Evolutionary conservation across 2,329 filamentous ascomycete species (phyloP).

Genomic region (Phyllosticta citrichinensis): DNA sequence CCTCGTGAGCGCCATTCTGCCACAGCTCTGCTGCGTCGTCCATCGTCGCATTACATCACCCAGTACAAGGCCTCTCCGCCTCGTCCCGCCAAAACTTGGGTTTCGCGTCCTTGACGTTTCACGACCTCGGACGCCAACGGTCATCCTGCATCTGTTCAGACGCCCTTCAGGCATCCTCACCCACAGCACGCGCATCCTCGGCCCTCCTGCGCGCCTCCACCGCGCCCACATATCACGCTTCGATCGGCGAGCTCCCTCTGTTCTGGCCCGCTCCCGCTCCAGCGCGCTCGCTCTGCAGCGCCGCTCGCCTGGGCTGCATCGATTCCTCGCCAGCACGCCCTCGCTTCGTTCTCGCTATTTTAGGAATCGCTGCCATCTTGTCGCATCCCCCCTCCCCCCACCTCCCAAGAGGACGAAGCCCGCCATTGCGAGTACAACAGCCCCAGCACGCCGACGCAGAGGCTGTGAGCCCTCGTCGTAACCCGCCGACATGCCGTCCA

Average conservation of each 20-base stretch:
- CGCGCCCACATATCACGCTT: background rate
- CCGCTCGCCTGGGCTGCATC: constrained; percentile 7
- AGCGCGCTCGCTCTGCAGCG: background rate
- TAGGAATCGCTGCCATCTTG: constrained; percentile 5
- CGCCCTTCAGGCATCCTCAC: constrained; percentile 5
- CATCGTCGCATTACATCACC: constrained; percentile 12
- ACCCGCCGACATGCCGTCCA: constrained; percentile 28
- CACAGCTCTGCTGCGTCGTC: constrained; percentile 2
- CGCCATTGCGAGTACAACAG: constrained; percentile 10
- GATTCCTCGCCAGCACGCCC: constrained; percentile 6
- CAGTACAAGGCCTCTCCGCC: background rate
- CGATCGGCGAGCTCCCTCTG: background rate
- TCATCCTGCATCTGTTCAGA: constrained; percentile 9
- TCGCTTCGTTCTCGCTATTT: constrained; percentile 11
- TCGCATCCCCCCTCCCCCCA: constrained; percentile 1
- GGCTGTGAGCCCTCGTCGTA: constrained; percentile 19
- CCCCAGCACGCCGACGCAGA: constrained; percentile 12
- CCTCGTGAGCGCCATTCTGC: constrained; percentile 3
- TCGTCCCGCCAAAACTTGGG: constrained; percentile 6
- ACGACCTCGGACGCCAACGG: constrained; percentile 11
- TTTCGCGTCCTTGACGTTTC: constrained; percentile 10
- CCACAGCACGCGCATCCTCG: background rate
- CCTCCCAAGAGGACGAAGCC: constrained; percentile 3
- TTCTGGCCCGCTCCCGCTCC: constrained; percentile 2
- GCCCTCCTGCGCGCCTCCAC: background rate